These are phyloP conservation scores for Nephelium lappaceum DNA, from an alignment of 345 rosid genomes.

Conservation along the genomic window DNA sequence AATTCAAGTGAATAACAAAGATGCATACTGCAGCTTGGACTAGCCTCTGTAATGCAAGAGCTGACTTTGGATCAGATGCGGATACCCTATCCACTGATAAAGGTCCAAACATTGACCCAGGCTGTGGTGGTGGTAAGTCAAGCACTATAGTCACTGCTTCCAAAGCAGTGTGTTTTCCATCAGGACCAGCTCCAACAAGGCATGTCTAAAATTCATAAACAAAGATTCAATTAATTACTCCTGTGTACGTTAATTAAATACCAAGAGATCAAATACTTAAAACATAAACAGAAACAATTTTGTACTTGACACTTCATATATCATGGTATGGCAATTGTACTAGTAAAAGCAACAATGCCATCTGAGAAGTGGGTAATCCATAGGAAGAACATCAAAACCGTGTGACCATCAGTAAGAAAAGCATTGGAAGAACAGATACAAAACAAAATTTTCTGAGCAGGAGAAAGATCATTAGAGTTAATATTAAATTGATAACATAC, in stretches of 20 bases:
- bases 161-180: conserved; percentile 95
- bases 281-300: not conserved
- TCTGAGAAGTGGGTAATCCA: not conserved
- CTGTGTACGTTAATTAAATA: not conserved
- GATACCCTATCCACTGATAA: conserved; percentile 89
- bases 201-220: conserved; percentile 62
- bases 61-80: conserved; percentile 99
- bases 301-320: not conserved
- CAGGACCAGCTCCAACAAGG: conserved; percentile 99
- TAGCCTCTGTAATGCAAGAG: conserved; percentile 90
- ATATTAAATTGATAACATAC: conserved; percentile 40
- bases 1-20: conserved; percentile 17
- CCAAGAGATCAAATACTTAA: not conserved
- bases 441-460: conserved; percentile 6
- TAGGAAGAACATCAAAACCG: not conserved
- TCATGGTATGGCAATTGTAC: not conserved
- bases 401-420: not conserved
- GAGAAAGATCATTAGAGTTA: conserved; percentile 8
- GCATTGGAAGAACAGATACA: not conserved
- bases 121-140: conserved; percentile 98
- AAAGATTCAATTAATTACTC: conserved; percentile 19
- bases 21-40: conserved; percentile 98
- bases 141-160: conserved; percentile 99
- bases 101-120: conserved; percentile 89
- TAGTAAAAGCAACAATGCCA: not conserved